Evolutionary conservation across 192 early-diverging fungal species (phyloP), one percentile per base, ranked within the genome.

Genomic region (Phycomyces blakesleeanus): DNA sequence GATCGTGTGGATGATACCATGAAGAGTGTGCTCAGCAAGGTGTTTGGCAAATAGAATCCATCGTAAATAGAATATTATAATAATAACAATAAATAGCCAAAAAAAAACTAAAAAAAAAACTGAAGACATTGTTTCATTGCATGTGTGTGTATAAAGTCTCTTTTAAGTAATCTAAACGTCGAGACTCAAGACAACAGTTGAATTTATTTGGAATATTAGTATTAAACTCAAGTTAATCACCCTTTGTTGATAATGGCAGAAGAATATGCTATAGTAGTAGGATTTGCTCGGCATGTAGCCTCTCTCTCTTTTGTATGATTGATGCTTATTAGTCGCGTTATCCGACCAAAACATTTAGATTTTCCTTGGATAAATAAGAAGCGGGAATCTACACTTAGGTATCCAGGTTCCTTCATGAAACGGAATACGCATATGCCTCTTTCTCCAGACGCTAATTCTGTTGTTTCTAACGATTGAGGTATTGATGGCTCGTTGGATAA

Each of bases 311-410:
- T 14, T 6, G 12, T 47, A 18, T 14, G 12, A 2, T 37, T 26
- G 15, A 3, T 27, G 9, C 8, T 53, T 59, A 63, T 63, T 59
- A 79, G 65, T 3, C 64, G 63, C 1, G 81, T 73, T 10, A 91
- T 78, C 59, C 82, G 83, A 12, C 89, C 89, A 0, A 91, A 73
- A 58, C 89, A 89, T 64, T 89, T 91, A 27, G 83, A 76, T 20
- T 76, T 62, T n/a, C 77, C 86, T 59, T 83, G 75, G 53, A 82
- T 76, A 51, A 91, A 84, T 26, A 91, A 53, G 0, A 91, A 79
- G 2, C 79, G 76, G 0, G 81, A 67, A 5, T 84, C 89, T 14
- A 79, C 68, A 10, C 70, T 67, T 39, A 91, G 64, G 47, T 82
- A 85, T 26, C 80, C 84, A 20, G 88, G 85, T 63, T 88, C 84